Evolutionary conservation across 495 filamentous ascomycete species (phyloP), one percentile per base, ranked within the genome.

Genomic region (Neurospora sp.): DNA sequence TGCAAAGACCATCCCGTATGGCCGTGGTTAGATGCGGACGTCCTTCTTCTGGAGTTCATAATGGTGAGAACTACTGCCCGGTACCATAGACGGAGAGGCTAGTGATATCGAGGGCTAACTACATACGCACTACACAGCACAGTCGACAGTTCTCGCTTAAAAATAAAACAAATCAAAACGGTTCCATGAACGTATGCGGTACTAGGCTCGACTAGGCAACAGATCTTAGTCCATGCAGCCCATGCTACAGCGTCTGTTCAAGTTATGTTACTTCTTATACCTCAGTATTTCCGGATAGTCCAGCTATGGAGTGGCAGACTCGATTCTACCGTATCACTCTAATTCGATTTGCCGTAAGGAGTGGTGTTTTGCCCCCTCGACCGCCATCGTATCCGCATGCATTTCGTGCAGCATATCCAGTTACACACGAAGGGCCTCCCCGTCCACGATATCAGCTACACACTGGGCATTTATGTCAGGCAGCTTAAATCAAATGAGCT

Each of bases 331-430:
- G 53, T 1, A 61, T 31, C 53, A 61, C 4, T 27, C 22, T 31
- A 27, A 16, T 61, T 61, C 53, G 22, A 61, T 35, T 14, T 18
- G 27, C 22, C 27, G 12, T 65, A 18, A 61, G 12, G 53, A 31
- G 27, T 35, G 10, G 22, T 61, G 27, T 61, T 61, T 8, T 61
- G 22, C 14, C 53, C 27, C 76, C 79, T 73, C 69, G 61, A 68
- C 31, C 53, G 68, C 27, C 40, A 31, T 75, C 59, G 68, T 53
- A 42, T 70, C 35, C 70, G 59, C 70, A 71, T 76, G 72, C 74
- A 69, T 71, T 74, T 41, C 40, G 35, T 70, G 76, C 78, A 77
- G 75, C 68, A 74, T 38, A 61, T 61, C 53, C 69, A 44, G 59
- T 72, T 44, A 44, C 39, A 61, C 44, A 40, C 68, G 42, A 14